Percentiles rank a stretch among this genome's conserved stretches.
These are phyloP conservation scores for Pseudogymnoascus sp. DNA, from an alignment of 2,329 filamentous ascomycete species.

Conservation along the genomic window DNA sequence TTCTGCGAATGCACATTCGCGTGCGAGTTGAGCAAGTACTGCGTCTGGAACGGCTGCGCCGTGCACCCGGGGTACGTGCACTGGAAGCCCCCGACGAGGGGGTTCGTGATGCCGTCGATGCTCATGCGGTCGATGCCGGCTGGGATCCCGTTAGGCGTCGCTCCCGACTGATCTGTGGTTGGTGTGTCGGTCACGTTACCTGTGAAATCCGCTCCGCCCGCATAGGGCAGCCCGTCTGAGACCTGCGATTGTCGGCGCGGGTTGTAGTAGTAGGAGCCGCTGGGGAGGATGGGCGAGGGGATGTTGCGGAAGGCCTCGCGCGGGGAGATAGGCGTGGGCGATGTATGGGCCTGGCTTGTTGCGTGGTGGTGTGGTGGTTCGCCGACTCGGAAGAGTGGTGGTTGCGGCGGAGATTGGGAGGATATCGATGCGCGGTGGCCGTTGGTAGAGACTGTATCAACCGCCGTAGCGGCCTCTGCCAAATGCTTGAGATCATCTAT, in stretches of 20 bases:
- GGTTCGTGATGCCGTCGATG: slow-evolving; percentile 51
- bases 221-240: slow-evolving; percentile 20
- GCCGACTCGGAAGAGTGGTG: slow-evolving; percentile 14
- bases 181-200: slow-evolving; percentile 39
- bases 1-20: slow-evolving; percentile 63
- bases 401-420: slow-evolving; percentile 24
- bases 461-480: slow-evolving; percentile 15
- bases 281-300: slow-evolving; percentile 27
- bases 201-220: slow-evolving; percentile 22
- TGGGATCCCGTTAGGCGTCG: slow-evolving; percentile 36
- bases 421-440: slow-evolving; percentile 19
- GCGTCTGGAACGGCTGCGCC: slow-evolving; percentile 68
- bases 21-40: slow-evolving; percentile 71
- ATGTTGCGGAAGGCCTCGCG: slow-evolving; percentile 32
- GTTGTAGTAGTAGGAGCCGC: slow-evolving; percentile 13
- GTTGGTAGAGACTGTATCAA: background rate
- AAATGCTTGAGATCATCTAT: slow-evolving; percentile 22
- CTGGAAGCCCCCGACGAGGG: slow-evolving; percentile 44
- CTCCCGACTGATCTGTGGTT: slow-evolving; percentile 37
- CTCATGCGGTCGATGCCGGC: slow-evolving; percentile 48
- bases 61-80: slow-evolving; percentile 60
- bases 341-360: slow-evolving; percentile 19
- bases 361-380: slow-evolving; percentile 20
- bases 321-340: slow-evolving; percentile 25
- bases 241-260: slow-evolving; percentile 23